phyloP scores from a whole-genome alignment of 2,329 filamentous ascomycete species.

The Xylariaceae sp. region DNA sequence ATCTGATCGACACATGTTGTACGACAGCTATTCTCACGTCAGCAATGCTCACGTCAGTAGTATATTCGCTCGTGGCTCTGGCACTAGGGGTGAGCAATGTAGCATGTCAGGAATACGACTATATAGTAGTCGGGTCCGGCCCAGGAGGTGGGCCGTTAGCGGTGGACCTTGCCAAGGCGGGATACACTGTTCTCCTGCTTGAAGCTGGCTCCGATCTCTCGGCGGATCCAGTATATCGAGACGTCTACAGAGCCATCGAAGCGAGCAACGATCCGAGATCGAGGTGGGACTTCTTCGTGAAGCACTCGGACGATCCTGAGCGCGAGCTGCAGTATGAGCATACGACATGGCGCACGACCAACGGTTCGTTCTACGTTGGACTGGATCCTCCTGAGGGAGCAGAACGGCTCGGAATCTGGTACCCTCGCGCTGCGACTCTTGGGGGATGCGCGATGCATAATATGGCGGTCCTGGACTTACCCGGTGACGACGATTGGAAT shows the following conservation, averaged over 20 bases:
- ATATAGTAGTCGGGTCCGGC: conserved; percentile 64
- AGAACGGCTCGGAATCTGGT: conserved; percentile 56
- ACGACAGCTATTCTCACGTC: conserved; percentile 1
- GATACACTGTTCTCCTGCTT: conserved; percentile 62
- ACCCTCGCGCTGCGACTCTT: conserved; percentile 57
- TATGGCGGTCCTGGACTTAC: conserved; percentile 40
- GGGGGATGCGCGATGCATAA: conserved; percentile 35
- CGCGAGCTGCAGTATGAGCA: conserved; percentile 59
- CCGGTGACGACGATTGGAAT: conserved; percentile 48
- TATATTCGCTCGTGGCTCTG: conserved; percentile 1
- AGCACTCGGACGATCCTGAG: conserved; percentile 59
- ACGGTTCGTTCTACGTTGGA: conserved; percentile 56
- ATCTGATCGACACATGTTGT: neutral
- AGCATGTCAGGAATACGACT: conserved; percentile 51
- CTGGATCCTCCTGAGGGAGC: conserved; percentile 55
- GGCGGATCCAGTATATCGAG: conserved; percentile 39
- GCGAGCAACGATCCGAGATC: conserved; percentile 55
- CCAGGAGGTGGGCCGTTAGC: conserved; percentile 62
- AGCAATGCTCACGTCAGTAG: conserved; percentile 10
- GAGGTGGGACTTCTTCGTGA: conserved; percentile 65
- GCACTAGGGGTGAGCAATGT: conserved; percentile 3
- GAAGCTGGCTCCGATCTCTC: conserved; percentile 62
- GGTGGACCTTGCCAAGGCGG: conserved; percentile 60
- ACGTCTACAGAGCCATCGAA: conserved; percentile 8
- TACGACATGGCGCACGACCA: conserved; percentile 55